Conservation (phyloP, 2,329 filamentous ascomycete genomes). For the Mycogone perniciosa region DNA sequence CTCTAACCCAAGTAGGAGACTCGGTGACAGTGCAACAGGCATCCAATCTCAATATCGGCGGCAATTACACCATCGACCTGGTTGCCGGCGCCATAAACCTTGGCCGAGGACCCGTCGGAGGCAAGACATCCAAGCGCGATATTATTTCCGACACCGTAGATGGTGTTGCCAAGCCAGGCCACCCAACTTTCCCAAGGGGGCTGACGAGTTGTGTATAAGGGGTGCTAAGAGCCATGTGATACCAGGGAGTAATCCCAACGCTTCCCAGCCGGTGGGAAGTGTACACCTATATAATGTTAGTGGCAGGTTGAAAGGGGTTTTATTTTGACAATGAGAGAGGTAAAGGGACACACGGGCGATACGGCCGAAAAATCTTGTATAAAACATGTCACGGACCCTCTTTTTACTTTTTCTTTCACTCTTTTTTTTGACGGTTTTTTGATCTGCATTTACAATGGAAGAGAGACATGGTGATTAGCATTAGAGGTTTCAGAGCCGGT, state of each 20-base stretch:
- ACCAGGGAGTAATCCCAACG: background rate
- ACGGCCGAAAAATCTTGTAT: conserved; percentile 22
- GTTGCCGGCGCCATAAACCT: conserved; percentile 40
- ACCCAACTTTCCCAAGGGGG: background rate
- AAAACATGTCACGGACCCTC: conserved; percentile 16
- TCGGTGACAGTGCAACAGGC: conserved; percentile 36
- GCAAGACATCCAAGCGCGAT: conserved; percentile 17
- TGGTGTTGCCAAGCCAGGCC: background rate
- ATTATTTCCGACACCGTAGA: background rate
- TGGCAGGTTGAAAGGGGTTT: conserved; percentile 15
- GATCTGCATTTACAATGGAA: conserved; percentile 22
- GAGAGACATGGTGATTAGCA: conserved; percentile 23
- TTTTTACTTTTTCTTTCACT: conserved; percentile 17
- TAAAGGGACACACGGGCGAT: conserved; percentile 11
- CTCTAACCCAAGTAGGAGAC: conserved; percentile 20
- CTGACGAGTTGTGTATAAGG: background rate
- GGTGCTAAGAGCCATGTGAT: background rate
- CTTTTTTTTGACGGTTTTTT: conserved; percentile 13
- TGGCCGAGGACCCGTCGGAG: conserved; percentile 25
- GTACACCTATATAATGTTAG: conserved; percentile 1
- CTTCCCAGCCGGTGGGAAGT: background rate
- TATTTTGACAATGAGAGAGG: conserved; percentile 7
- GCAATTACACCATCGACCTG: conserved; percentile 43
- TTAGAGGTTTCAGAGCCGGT: conserved; percentile 23
- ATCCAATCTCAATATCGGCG: conserved; percentile 36